Base-by-base conservation (phyloP, 2,329 filamentous ascomycete species). In the Microdochium bolleyi region DNA sequence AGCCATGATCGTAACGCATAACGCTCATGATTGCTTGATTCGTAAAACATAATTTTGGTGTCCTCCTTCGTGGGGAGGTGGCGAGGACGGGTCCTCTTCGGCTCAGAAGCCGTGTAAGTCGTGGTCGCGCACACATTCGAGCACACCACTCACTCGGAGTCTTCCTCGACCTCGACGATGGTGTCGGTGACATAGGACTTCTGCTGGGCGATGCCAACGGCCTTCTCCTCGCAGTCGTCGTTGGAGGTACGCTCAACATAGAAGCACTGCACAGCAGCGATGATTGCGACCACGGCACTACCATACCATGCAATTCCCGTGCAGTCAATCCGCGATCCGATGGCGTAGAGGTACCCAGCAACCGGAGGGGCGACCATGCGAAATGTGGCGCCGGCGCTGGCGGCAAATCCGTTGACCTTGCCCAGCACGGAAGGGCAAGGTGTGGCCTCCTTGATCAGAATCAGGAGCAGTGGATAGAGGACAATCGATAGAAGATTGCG, bases 321-420 rank as follows among this genome's bases (percentile, higher is more conserved):
- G 63, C 78, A 84, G 60, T 82, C 74, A 48, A 80, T 72, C 57
- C 71, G 76, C 58, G 75, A 78, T 22, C 83, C 82, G n/a, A 80
- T 62, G 0, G 79, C 75, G 65, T 86, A 87, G 2, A 87, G 67
- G 56, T 78, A 84, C 2, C 84, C 84, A 2, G 82, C 79, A 16
- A 87, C 64, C 0, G 84, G 84, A 5, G 84, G 84, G 0, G 84
- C 83, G 11, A 87, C 69, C 67, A 87, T 89, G 53, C 85, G 76
- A 60, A 82, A 87, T 7, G 80, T 82, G 7, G 83, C 83, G 24
- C 82, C 82, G 2, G 81, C 83, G 53, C 81, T 84, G 50, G 84
- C 83, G 22, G 83, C 82, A 46, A 87, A 66, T 3, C 84, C 84
- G 55, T 87, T 87, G 59, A 87, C 79, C 59, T 77, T 83, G 51